Evolutionary conservation across 495 filamentous ascomycete species (phyloP).

Genomic region (Tuber umbilicatum): DNA sequence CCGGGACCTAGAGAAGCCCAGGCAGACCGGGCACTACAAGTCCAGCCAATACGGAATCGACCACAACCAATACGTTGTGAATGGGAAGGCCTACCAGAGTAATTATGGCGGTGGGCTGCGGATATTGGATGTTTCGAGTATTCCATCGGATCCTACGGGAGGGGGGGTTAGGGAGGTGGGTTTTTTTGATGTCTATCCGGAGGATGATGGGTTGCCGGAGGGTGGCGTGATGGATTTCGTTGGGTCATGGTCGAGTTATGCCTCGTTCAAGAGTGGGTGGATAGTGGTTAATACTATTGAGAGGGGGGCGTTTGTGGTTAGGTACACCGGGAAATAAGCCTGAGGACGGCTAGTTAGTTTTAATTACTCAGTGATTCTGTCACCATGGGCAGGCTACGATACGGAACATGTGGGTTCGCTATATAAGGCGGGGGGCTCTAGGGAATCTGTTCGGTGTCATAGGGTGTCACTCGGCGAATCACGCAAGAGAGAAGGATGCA

Average conservation of each 20-base stretch:
- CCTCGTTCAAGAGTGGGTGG: constrained; percentile 53
- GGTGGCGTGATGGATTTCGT: constrained; percentile 52
- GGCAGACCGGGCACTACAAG: constrained; percentile 55
- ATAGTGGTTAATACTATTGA: constrained; percentile 55
- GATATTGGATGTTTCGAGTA: constrained; percentile 52
- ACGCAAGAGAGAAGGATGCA: too few relatives aligned
- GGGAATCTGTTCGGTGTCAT: too few relatives aligned
- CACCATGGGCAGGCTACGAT: too few relatives aligned
- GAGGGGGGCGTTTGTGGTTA: constrained; percentile 45
- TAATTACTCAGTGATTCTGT: too few relatives aligned
- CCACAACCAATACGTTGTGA: constrained; percentile 57
- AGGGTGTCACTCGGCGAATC: too few relatives aligned
- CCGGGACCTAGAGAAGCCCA: constrained; percentile 48
- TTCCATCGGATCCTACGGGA: constrained; percentile 53
- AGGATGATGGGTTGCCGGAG: constrained; percentile 49
- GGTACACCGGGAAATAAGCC: constrained; percentile 25
- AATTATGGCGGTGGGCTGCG: constrained; percentile 58
- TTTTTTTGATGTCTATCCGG: constrained; percentile 58
- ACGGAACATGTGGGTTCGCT: too few relatives aligned
- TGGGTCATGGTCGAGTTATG: constrained; percentile 56
- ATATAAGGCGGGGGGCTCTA: too few relatives aligned
- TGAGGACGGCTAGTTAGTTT: too few relatives aligned
- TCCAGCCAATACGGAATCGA: constrained; percentile 51
- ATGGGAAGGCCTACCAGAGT: constrained; percentile 52
- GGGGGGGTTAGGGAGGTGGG: constrained; percentile 50